A percentile compares a stretch with the other conserved stretches of the same genome.
Conservation (phyloP, 805 yeast species). For the Hermanozyma aechmeae region DNA sequence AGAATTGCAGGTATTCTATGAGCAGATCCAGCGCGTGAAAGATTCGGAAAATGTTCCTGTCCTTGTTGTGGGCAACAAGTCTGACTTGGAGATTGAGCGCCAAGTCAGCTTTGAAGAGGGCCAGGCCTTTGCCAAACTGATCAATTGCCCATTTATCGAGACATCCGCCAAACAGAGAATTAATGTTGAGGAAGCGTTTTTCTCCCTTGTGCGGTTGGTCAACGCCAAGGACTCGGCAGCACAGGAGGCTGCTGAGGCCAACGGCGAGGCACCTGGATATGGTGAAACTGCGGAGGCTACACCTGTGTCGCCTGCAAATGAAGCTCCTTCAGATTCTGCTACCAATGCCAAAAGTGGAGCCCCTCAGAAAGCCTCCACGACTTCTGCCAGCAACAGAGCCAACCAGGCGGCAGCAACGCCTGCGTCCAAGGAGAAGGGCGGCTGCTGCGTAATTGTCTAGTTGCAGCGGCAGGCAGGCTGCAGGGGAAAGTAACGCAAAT, state of each 20-base stretch:
- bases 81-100: conserved; percentile 67
- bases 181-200: conserved; percentile 83
- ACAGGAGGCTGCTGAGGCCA: conserved; percentile 1
- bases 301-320: not conserved
- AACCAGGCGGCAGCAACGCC: conserved; percentile 2
- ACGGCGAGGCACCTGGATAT: conserved; percentile 1
- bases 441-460: conserved; percentile 13
- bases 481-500: too few relatives aligned
- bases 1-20: conserved; percentile 69
- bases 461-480: too few relatives aligned
- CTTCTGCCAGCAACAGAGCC: conserved; percentile 5
- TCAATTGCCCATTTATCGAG: conserved; percentile 73
- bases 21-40: conserved; percentile 71
- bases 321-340: not conserved
- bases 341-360: not conserved
- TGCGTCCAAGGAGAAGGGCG: conserved; percentile 5
- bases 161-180: conserved; percentile 87
- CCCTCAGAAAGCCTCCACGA: conserved; percentile 1
- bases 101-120: conserved; percentile 68
- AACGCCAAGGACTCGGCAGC: conserved; percentile 12
- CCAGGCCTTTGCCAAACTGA: conserved; percentile 47
- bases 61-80: conserved; percentile 68
- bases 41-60: conserved; percentile 70
- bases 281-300: not conserved
- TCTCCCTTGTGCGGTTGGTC: conserved; percentile 54